Base-by-base conservation (phyloP, 2,329 filamentous ascomycete genomes). In the Cladosporium sp. region DNA sequence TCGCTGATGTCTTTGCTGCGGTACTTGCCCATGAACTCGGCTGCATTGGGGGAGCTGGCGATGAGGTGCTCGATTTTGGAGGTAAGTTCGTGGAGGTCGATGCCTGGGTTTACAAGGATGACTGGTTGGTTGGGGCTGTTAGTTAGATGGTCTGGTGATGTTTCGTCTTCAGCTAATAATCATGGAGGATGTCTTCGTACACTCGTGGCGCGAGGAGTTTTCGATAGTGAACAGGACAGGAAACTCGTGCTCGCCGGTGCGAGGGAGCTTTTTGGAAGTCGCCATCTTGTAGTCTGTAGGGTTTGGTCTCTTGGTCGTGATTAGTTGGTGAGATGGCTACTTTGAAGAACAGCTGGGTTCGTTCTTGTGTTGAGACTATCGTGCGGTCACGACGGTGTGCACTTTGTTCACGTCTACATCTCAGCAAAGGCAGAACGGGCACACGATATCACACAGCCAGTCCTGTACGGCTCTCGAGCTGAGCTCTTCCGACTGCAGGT, bases 171-270 rank as follows among this genome's bases (percentile, higher is more conserved):
- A 46, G 40, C 5, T 11, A 8, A 11, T 46, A 8, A 11, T 46
- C n/a, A 8, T 16, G 10, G 5, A 1, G 7, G 40, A 12, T n/a
- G 18, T 16, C 50, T 50, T 52, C 65, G 67, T 66, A 70, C 75
- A 62, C 65, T 79, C 77, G 65, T 79, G 77, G 52, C 76, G 70
- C 56, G 69, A 70, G 35, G 71, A 72, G 58, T 71, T 71, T 33
- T 73, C 72, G 57, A 78, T 72, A n/a, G 73, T 77, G 71, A 79
- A 79, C 53, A 79, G 67, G 63, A 75, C 68, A 18, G 77, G 76
- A 59, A 77, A 76, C 21, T 72, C 66, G 28, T 68, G 66, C 35
- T 67, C 58, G 28, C 56, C 67, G 23, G 69, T 50, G 10, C 28
- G 37, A 23, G 58, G 58, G 21, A 62, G 59, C 7, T 33, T 23